Evolutionary conservation across 352 stramenopile genomes (phyloP).

Genomic region (Phytophthora fragariae): DNA sequence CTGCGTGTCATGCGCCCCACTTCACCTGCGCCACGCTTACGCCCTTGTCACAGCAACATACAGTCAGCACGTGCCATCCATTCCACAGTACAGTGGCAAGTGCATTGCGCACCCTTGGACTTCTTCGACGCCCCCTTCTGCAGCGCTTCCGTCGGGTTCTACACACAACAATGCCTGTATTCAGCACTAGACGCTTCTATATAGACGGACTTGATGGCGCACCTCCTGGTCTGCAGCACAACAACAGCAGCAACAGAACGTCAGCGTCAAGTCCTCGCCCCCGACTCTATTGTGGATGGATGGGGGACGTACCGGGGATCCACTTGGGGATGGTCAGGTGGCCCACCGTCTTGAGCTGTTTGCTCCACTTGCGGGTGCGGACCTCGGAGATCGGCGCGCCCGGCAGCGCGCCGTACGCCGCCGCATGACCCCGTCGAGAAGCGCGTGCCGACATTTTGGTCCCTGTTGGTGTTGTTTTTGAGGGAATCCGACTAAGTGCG

Average conservation of each 20-base stretch:
- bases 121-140: conserved; percentile 75
- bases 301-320: conserved; percentile 57
- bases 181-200: background rate
- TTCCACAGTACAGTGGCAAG: background rate
- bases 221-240: conserved; percentile 61
- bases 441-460: conserved; percentile 61
- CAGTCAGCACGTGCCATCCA: conserved; percentile 1
- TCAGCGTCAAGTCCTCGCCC: conserved; percentile 9
- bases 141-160: conserved; percentile 72
- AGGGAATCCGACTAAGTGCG: conserved; percentile 4
- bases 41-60: conserved; percentile 43
- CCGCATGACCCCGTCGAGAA: conserved; percentile 45
- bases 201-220: background rate
- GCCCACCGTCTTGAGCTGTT: conserved; percentile 73
- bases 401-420: conserved; percentile 44
- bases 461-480: background rate
- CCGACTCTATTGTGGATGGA: background rate
- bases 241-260: conserved; percentile 18
- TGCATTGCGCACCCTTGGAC: conserved; percentile 57
- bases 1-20: conserved; percentile 78
- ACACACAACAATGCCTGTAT: background rate
- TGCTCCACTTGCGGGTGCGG: conserved; percentile 77
- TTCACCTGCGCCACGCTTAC: conserved; percentile 66
- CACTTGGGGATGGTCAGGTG: conserved; percentile 80
- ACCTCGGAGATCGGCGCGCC: conserved; percentile 69